These are phyloP conservation scores for Ogataea thermomethanolica DNA, from an alignment of 805 yeast genomes.

Conservation along the genomic window DNA sequence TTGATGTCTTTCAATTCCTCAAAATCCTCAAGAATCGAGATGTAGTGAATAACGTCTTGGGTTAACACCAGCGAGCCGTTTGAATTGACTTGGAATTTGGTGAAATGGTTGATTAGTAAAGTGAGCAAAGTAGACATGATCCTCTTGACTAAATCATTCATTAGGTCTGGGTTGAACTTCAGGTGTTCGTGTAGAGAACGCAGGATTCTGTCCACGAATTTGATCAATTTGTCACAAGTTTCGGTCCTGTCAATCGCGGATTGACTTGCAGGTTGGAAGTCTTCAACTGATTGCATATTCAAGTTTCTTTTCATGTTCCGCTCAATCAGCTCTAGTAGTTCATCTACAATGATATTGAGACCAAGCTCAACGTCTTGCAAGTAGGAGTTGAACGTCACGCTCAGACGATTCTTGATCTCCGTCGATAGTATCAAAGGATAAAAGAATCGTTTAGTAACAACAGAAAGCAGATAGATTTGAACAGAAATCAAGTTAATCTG, in stretches of 20 bases:
- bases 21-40: constrained; percentile 32
- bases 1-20: constrained; percentile 49
- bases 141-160: constrained; percentile 21
- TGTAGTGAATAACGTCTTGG: constrained; percentile 77
- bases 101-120: constrained; percentile 65
- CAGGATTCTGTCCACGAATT: constrained; percentile 37
- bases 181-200: constrained; percentile 37
- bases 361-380: constrained; percentile 48
- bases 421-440: constrained; percentile 57
- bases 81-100: constrained; percentile 70
- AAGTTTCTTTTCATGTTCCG: constrained; percentile 48
- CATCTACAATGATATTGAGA: constrained; percentile 60
- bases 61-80: constrained; percentile 82
- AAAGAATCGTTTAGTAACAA: constrained; percentile 69
- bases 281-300: constrained; percentile 65
- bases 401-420: constrained; percentile 15
- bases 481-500: constrained; percentile 25
- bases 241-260: constrained; percentile 53
- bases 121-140: constrained; percentile 36
- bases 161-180: constrained; percentile 27
- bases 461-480: constrained; percentile 56
- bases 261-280: constrained; percentile 42
- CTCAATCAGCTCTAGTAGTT: constrained; percentile 51
- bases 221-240: constrained; percentile 62
- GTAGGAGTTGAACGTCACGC: constrained; percentile 25